Conservation (phyloP, 352 stramenopile genomes). For the Peronospora farinosa region DNA sequence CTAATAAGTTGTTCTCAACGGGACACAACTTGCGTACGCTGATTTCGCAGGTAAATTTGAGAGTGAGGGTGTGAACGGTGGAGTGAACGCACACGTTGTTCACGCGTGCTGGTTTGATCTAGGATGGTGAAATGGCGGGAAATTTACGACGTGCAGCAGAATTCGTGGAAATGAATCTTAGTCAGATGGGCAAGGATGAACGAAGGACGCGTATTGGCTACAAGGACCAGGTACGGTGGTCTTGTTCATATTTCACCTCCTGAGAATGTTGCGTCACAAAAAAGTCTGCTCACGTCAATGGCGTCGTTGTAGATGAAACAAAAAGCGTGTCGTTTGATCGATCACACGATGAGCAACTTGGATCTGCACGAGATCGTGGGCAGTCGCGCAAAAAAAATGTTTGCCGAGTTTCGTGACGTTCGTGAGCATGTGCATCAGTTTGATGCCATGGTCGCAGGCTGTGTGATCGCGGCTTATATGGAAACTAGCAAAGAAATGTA, state of each 20-base stretch:
- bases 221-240: slow-evolving; percentile 91
- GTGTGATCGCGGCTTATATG: slow-evolving; percentile 83
- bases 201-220: slow-evolving; percentile 93
- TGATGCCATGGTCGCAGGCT: slow-evolving; percentile 87
- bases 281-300: slow-evolving; percentile 19
- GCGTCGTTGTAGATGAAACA: slow-evolving; percentile 86
- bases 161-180: slow-evolving; percentile 95
- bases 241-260: slow-evolving; percentile 4
- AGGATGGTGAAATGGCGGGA: slow-evolving; percentile 83
- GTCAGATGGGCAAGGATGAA: slow-evolving; percentile 95
- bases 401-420: slow-evolving; percentile 94
- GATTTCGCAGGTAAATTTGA: slow-evolving; percentile 73
- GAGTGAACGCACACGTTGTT: slow-evolving; percentile 16
- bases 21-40: slow-evolving; percentile 93
- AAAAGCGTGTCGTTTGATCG: slow-evolving; percentile 82
- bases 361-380: slow-evolving; percentile 93
- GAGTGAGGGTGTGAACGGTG: slow-evolving; percentile 2
- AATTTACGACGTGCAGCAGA: slow-evolving; percentile 79
- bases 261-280: slow-evolving; percentile 3
- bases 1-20: slow-evolving; percentile 93
- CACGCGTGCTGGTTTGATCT: slow-evolving; percentile 20
- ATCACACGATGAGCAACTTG: slow-evolving; percentile 91
- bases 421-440: slow-evolving; percentile 94
- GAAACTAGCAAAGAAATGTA: slow-evolving; percentile 86
- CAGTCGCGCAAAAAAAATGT: slow-evolving; percentile 92